A percentile compares a stretch with the other conserved stretches of the same genome.
Conservation (phyloP, 257 asterid genomes). For the Eustoma russellianum region DNA sequence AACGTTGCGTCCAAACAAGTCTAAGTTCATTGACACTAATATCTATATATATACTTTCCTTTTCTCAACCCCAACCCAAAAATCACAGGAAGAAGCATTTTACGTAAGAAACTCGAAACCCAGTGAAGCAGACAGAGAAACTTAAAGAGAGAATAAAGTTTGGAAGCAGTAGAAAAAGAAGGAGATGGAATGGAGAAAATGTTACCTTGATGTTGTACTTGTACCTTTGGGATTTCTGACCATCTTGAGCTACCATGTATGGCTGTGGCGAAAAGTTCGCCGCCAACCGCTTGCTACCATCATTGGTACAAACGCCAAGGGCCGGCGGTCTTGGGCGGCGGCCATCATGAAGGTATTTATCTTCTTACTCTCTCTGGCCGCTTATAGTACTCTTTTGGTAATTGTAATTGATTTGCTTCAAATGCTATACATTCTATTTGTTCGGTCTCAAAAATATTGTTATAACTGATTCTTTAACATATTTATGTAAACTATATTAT, state of each 20-base stretch:
- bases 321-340: slow-evolving; percentile 83
- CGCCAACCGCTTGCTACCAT: slow-evolving; percentile 62
- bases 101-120: neutral
- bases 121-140: no score
- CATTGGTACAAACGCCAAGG: slow-evolving; percentile 68
- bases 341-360: slow-evolving; percentile 75
- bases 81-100: neutral
- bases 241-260: slow-evolving; percentile 61
- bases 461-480: no score
- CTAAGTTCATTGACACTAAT: slow-evolving; percentile 16
- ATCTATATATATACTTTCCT: neutral
- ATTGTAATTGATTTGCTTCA: no score
- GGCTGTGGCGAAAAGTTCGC: slow-evolving; percentile 66
- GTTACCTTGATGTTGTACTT: slow-evolving; percentile 63
- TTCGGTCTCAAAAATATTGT: no score
- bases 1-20: slow-evolving; percentile 12
- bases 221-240: slow-evolving; percentile 54
- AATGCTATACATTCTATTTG: no score
- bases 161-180: slow-evolving; percentile 8
- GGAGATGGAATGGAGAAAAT: slow-evolving; percentile 78
- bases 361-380: no score
- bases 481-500: no score
- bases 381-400: neutral
- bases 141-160: neutral
- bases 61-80: neutral